phyloP scores from a whole-genome alignment of 305 asterid species.

The Striga hermonthica region DNA sequence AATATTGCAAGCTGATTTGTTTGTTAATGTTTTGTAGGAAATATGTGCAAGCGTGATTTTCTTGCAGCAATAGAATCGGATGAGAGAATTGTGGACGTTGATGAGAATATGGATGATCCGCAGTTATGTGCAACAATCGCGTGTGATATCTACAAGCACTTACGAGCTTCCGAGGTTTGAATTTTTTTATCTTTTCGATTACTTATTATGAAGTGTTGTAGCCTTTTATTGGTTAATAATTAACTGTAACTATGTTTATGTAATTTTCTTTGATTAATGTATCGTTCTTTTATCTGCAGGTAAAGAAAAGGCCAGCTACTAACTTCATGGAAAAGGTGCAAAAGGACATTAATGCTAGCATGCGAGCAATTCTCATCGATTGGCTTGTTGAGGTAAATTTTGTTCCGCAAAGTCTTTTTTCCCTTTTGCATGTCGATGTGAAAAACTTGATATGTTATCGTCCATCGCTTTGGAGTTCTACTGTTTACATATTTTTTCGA shows the following conservation, averaged over 20 bases:
- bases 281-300: constrained; percentile 27
- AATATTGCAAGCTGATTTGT: constrained; percentile 10
- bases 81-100: not conserved
- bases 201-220: not conserved
- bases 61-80: not conserved
- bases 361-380: constrained; percentile 78
- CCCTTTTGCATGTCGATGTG: too few relatives aligned
- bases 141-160: constrained; percentile 12
- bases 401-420: not conserved
- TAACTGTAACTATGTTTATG: not conserved
- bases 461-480: not conserved
- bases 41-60: constrained; percentile 63
- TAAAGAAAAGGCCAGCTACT: constrained; percentile 55
- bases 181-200: not conserved
- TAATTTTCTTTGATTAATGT: constrained; percentile 17
- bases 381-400: constrained; percentile 57
- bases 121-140: constrained; percentile 9
- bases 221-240: not conserved
- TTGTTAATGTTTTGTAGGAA: constrained; percentile 39
- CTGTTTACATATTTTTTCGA: not conserved
- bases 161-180: constrained; percentile 4
- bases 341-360: constrained; percentile 50
- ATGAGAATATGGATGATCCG: not conserved
- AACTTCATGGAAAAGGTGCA: constrained; percentile 78
- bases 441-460: too few relatives aligned